Evolutionary conservation across 192 early-diverging fungal genomes (phyloP).

Genomic region (Cetraspora pellucida): DNA sequence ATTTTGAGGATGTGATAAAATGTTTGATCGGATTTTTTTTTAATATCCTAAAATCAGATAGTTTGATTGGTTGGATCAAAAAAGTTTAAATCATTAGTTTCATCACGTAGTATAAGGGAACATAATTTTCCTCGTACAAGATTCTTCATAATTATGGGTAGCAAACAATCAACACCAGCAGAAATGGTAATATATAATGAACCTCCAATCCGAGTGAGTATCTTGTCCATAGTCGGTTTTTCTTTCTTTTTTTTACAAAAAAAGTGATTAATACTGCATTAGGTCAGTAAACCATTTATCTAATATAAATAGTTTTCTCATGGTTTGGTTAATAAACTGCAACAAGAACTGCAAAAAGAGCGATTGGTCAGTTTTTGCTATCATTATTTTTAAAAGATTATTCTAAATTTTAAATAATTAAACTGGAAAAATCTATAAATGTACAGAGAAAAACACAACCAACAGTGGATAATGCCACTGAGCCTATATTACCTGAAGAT

Average conservation of each 20-base stretch:
- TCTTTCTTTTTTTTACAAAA: not conserved
- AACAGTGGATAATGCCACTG: not conserved
- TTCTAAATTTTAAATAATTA: not conserved
- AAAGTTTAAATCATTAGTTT: too few species aligned
- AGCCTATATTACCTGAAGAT: not conserved
- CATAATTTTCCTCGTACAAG: too few species aligned
- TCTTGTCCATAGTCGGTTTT: too few species aligned
- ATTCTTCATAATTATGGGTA: not conserved
- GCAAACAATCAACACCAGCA: not conserved
- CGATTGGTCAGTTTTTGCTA: not conserved
- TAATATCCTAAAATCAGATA: too few species aligned
- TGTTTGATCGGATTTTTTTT: too few species aligned
- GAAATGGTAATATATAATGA: not conserved
- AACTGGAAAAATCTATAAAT: not conserved
- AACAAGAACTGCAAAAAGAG: constrained; percentile 9
- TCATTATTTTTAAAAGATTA: not conserved
- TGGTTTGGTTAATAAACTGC: constrained; percentile 2
- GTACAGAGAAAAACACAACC: not conserved
- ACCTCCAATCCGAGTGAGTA: not conserved
- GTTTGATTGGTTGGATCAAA: too few species aligned
- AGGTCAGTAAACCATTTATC: not conserved
- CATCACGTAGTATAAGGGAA: too few species aligned
- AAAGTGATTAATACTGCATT: not conserved
- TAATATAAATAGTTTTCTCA: constrained; percentile 15
- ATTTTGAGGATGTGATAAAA: too few species aligned